phyloP scores from a whole-genome alignment of 2,329 filamentous ascomycete species.

The Fusarium staphyleae region DNA sequence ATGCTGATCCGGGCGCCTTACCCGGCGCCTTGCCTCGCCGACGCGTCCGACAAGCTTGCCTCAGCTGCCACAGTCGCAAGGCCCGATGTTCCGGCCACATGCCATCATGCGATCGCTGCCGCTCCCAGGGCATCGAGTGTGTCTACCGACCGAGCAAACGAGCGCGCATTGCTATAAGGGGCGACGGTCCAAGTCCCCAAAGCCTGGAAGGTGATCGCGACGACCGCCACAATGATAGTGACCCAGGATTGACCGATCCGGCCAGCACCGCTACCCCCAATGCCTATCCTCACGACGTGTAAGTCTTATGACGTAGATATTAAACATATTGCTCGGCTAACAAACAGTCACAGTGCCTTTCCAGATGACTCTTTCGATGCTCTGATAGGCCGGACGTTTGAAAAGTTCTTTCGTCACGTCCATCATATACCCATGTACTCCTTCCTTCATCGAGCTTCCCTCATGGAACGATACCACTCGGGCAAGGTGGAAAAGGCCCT shows the following conservation, averaged over 20 bases:
- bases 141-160: conserved; percentile 61
- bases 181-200: conserved; percentile 43
- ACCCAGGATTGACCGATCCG: conserved; percentile 46
- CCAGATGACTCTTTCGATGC: conserved; percentile 56
- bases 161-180: conserved; percentile 37
- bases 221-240: conserved; percentile 47
- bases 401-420: conserved; percentile 64
- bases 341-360: conserved; percentile 38
- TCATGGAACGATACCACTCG: conserved; percentile 65
- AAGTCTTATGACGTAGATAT: conserved; percentile 24
- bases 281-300: conserved; percentile 47
- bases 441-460: conserved; percentile 64
- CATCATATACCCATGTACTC: conserved; percentile 67
- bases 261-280: conserved; percentile 46
- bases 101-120: conserved; percentile 60
- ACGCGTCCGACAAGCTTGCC: conserved; percentile 63
- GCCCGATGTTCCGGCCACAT: conserved; percentile 65
- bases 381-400: conserved; percentile 60
- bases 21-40: conserved; percentile 57
- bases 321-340: conserved; percentile 26
- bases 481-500: conserved; percentile 63
- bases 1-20: conserved; percentile 52
- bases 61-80: conserved; percentile 65
- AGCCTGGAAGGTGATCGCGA: conserved; percentile 48
- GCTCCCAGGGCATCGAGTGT: conserved; percentile 61